A percentile compares a stretch with the other conserved stretches of the same genome.
Evolutionary conservation across 1,284 basidiomycete species (phyloP).

Genomic region (Vanrija sp.): DNA sequence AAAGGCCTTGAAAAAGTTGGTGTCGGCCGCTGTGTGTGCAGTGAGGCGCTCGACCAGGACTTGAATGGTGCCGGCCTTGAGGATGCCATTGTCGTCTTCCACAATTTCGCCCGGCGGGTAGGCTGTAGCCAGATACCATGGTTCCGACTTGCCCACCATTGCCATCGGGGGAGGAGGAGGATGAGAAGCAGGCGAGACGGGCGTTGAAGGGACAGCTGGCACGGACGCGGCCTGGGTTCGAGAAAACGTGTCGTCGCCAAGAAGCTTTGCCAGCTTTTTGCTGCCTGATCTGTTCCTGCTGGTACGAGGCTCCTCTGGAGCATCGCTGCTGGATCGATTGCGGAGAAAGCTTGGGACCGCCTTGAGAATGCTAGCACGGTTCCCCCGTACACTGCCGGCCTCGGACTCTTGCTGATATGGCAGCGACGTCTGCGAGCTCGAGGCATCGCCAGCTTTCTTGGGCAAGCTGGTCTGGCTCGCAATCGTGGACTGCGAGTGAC

Average conservation of each 20-base stretch:
- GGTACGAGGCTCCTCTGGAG: not conserved
- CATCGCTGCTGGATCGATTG: constrained; percentile 28
- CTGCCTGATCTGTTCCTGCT: constrained; percentile 18
- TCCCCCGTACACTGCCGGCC: constrained; percentile 28
- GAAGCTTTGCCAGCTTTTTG: constrained; percentile 66
- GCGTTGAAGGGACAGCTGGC: not conserved
- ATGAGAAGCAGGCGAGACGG: not conserved
- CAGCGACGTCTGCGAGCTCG: constrained; percentile 38
- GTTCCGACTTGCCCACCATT: constrained; percentile 4
- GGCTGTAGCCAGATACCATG: constrained; percentile 77
- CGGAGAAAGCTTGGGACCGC: constrained; percentile 32
- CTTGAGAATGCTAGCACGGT: constrained; percentile 37
- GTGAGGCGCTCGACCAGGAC: constrained; percentile 87
- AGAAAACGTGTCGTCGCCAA: constrained; percentile 61
- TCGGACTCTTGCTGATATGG: constrained; percentile 30
- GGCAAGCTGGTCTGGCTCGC: constrained; percentile 24
- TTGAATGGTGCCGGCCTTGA: constrained; percentile 79
- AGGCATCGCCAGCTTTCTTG: constrained; percentile 17
- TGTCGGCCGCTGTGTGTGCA: constrained; percentile 67
- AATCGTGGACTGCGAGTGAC: constrained; percentile 17
- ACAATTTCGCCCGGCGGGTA: constrained; percentile 75
- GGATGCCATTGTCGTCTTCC: constrained; percentile 73
- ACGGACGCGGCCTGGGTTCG: not conserved
- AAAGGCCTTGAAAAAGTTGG: constrained; percentile 83
- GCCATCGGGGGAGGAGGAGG: constrained; percentile 2